These are phyloP conservation scores for Elsinoe arachidis DNA, from an alignment of 2,329 filamentous ascomycete species.

Conservation along the genomic window DNA sequence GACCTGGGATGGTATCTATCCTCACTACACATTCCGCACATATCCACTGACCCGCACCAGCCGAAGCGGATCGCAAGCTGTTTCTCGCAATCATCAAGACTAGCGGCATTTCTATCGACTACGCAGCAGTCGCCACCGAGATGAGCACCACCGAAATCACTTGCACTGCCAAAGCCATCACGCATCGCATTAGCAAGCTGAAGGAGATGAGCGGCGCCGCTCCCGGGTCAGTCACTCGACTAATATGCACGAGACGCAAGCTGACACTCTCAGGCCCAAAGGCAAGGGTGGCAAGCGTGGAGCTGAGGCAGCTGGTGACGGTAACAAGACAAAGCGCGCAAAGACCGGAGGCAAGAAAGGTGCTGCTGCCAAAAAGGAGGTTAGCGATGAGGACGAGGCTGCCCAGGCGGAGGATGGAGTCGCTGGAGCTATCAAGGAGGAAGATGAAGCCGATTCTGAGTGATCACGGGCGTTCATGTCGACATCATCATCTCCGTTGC, in stretches of 20 bases:
- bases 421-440: neutral
- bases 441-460: neutral
- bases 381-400: neutral
- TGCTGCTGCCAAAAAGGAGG: neutral
- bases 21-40: too few relatives aligned
- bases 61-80: slow-evolving; percentile 14
- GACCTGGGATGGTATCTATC: slow-evolving; percentile 13
- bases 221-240: neutral
- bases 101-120: slow-evolving; percentile 6
- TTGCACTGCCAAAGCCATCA: slow-evolving; percentile 9
- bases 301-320: neutral
- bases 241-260: neutral
- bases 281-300: slow-evolving; percentile 3
- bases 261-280: neutral
- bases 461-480: neutral
- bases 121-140: slow-evolving; percentile 9
- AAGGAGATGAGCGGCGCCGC: slow-evolving; percentile 7
- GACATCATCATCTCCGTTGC: neutral
- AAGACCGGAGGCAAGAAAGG: neutral
- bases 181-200: slow-evolving; percentile 6
- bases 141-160: slow-evolving; percentile 1
- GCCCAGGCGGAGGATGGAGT: neutral
- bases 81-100: slow-evolving; percentile 13
- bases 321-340: neutral
- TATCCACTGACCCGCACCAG: neutral